Evolutionary conservation across 345 rosid genomes (phyloP).

Genomic region (Litchi chinensis): DNA sequence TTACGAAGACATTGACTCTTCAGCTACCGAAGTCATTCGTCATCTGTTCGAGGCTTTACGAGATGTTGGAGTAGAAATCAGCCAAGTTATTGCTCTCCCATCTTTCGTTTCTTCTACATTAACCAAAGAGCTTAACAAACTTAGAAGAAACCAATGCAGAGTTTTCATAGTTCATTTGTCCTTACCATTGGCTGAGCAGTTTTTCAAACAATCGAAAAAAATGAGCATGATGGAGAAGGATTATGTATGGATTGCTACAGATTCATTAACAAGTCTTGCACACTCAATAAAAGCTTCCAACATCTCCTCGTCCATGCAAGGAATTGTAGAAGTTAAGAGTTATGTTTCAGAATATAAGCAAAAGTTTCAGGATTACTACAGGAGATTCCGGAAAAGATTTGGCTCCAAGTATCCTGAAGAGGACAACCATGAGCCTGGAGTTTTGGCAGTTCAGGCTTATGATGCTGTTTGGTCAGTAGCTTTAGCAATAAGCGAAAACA

Average conservation of each 20-base stretch:
- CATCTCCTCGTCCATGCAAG: constrained; percentile 30
- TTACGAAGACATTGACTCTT: constrained; percentile 24
- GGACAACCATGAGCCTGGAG: constrained; percentile 26
- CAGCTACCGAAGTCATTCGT: constrained; percentile 5
- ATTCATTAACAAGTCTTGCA: constrained; percentile 24
- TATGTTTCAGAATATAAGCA: background rate
- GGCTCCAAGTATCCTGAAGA: constrained; percentile 19
- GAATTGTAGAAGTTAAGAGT: constrained; percentile 31
- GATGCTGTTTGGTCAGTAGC: constrained; percentile 24
- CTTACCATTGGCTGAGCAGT: background rate
- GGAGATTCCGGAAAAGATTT: constrained; percentile 22
- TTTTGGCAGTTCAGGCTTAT: constrained; percentile 29
- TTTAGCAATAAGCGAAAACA: constrained; percentile 16
- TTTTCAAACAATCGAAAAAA: constrained; percentile 29
- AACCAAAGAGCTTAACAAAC: constrained; percentile 13
- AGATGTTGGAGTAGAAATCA: constrained; percentile 19
- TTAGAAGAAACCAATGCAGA: constrained; percentile 25
- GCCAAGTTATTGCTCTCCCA: constrained; percentile 17
- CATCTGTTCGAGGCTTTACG: constrained; percentile 20
- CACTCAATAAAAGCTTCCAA: constrained; percentile 19
- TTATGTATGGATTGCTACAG: constrained; percentile 39
- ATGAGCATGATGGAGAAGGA: constrained; percentile 37
- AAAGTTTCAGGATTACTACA: constrained; percentile 2
- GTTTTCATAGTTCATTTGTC: constrained; percentile 42
- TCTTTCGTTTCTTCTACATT: constrained; percentile 4